These are phyloP conservation scores for Ustilago bromivora DNA, from an alignment of 1,284 basidiomycete species.

Conservation along the genomic window DNA sequence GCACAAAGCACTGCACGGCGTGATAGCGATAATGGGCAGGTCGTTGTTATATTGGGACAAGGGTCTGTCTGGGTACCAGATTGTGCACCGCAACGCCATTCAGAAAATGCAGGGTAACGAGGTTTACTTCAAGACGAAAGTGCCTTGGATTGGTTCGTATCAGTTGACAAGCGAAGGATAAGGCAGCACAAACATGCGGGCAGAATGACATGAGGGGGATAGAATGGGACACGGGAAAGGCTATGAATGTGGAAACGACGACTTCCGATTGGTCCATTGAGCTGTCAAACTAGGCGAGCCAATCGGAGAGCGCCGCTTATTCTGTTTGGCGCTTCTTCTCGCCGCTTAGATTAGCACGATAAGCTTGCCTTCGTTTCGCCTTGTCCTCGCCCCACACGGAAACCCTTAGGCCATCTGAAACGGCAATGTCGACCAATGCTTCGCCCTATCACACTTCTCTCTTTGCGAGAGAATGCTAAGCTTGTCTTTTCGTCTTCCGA, in stretches of 20 bases:
- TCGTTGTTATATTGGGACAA: not conserved
- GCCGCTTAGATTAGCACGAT: conserved; percentile 15
- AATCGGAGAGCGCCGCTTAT: conserved; percentile 28
- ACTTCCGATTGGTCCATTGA: not conserved
- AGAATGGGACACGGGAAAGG: not conserved
- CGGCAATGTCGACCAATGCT: not conserved
- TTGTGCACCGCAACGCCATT: not conserved
- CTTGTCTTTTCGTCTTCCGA: not conserved
- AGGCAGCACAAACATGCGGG: not conserved
- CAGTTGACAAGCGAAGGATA: not conserved
- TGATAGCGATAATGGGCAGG: conserved; percentile 2
- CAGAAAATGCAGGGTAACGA: conserved; percentile 9
- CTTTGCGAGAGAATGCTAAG: not conserved
- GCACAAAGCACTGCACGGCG: not conserved
- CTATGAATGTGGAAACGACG: not conserved
- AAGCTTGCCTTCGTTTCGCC: conserved; percentile 3
- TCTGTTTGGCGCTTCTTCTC: not conserved
- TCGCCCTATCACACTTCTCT: not conserved
- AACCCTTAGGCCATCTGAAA: no score
- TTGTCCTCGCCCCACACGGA: not conserved
- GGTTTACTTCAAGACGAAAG: not conserved
- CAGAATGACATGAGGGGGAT: not conserved
- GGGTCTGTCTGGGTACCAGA: not conserved
- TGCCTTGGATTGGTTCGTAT: not conserved
- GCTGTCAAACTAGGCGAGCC: conserved; percentile 21